Conservation (phyloP, 371 early-diverging fungal genomes). For the Mucor ambiguus region DNA sequence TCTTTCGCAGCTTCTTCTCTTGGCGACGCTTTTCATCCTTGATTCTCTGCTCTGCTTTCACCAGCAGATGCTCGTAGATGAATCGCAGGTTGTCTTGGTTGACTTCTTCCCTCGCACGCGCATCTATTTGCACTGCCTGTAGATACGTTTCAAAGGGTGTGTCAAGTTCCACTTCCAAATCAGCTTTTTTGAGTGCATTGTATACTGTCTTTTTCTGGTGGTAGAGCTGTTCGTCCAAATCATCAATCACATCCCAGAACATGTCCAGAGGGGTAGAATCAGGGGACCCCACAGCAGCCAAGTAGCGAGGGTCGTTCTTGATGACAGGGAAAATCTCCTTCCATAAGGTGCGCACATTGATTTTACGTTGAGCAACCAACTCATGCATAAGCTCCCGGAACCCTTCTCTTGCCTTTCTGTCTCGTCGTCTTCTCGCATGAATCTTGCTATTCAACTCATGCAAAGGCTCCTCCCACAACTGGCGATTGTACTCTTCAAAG, state of each 20-base stretch:
- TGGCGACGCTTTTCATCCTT: constrained; percentile 79
- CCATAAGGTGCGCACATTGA: constrained; percentile 81
- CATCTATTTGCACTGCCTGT: constrained; percentile 23
- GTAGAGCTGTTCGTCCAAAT: constrained; percentile 76
- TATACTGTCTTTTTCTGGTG: constrained; percentile 72
- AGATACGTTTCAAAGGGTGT: constrained; percentile 49
- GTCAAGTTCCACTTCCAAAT: constrained; percentile 55
- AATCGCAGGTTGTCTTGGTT: constrained; percentile 28
- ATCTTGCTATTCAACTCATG: constrained; percentile 40
- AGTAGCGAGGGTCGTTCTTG: constrained; percentile 71
- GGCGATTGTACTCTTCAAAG: constrained; percentile 78
- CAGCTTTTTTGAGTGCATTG: constrained; percentile 49
- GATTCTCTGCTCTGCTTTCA: constrained; percentile 60
- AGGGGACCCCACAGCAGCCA: constrained; percentile 76
- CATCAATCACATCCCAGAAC: constrained; percentile 88
- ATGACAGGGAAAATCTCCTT: constrained; percentile 80
- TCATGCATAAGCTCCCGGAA: constrained; percentile 68
- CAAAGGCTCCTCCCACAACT: constrained; percentile 65
- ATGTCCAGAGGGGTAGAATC: constrained; percentile 90
- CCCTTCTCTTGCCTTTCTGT: constrained; percentile 72
- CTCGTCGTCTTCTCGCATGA: constrained; percentile 52
- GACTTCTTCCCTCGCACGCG: constrained; percentile 13
- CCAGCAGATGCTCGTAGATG: constrained; percentile 36
- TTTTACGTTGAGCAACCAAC: constrained; percentile 47
- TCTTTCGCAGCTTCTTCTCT: constrained; percentile 68